Evolutionary conservation across 1,284 basidiomycete species (phyloP), one percentile per base, ranked within the genome.

Genomic region (Pyrrhoderma lamaoense): DNA sequence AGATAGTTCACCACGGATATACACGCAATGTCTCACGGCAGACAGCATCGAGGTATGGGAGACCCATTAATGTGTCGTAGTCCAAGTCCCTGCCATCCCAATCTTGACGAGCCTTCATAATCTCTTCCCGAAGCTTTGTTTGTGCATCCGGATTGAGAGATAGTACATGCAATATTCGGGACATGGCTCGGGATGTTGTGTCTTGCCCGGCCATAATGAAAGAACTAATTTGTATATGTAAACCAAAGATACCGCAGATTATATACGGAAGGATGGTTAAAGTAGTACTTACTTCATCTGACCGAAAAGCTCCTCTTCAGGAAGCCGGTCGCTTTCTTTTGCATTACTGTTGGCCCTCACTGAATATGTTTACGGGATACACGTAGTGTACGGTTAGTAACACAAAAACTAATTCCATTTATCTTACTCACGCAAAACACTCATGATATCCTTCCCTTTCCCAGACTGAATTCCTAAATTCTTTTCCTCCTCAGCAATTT

Each of bases 31-130:
- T 66, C 51, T 68, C 67, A 22, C 65, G 59, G 49, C 64, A 64
- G 5, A 68, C 58, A 1, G 63, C 66, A 43, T 68, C 66, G 5
- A 68, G 56, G 46, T 60, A 65, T 0, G 66, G 65, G 4, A 68
- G 53, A 1, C 49, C 48, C 16, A 62, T 60, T 3, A 68, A 58
- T 1, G 51, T 51, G 49, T 68, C 66, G 49, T 66, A 62, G 0
- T 57, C 46, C 19, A 66, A 52, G 22, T 67, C 62, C 3, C 56
- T 52, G 34, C 49, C 43, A 22, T 58, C 55, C 27, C n/a, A n/a
- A n/a, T n/a, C n/a, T 13, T 48, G 42, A 22, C 56, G 54, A 5
- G 60, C 62, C 1, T 57, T 51, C 3, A 48, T 11, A 9, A 66
- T 51, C 46, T 64, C 64, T 4, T 58, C 51, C 1, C 65, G 56